A percentile compares a stretch with the other conserved stretches of the same genome.
These are phyloP conservation scores for Solanum bukasovii DNA, from an alignment of 257 asterid species.

Conservation along the genomic window DNA sequence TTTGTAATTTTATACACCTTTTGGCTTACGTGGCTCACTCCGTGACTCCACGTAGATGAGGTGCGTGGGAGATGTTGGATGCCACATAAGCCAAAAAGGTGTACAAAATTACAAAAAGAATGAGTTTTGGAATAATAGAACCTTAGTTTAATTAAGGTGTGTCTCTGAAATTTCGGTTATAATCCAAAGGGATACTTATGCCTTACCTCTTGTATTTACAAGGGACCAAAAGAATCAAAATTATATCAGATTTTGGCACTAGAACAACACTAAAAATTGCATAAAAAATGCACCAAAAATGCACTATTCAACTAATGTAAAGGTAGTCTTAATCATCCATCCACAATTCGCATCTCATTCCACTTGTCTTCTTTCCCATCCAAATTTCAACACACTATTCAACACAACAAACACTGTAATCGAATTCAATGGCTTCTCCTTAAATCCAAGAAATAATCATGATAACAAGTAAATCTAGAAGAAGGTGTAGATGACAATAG, in stretches of 20 bases:
- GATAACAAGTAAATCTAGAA: not conserved
- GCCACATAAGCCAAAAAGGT: too few relatives aligned
- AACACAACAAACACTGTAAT: not conserved
- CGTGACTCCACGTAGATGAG: too few relatives aligned
- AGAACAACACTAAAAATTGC: too few relatives aligned
- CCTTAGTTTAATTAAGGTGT: too few relatives aligned
- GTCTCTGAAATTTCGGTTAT: accelerated
- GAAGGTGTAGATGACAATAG: not conserved
- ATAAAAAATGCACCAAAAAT: too few relatives aligned
- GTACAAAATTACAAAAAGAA: too few relatives aligned
- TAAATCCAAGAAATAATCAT: not conserved
- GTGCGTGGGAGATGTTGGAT: accelerated
- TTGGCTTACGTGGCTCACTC: accelerated
- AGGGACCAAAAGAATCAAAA: too few relatives aligned
- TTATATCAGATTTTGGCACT: too few relatives aligned
- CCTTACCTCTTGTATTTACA: too few relatives aligned
- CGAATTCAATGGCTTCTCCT: not conserved
- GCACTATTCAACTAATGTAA: not conserved
- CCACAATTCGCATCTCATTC: not conserved
- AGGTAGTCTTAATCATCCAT: not conserved
- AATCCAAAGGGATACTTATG: too few relatives aligned
- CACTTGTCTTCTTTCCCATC: not conserved
- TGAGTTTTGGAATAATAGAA: too few relatives aligned
- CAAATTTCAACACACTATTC: not conserved
- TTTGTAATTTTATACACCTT: too few relatives aligned